Conservation (phyloP, 441 rosid genomes). For the Pelargonium australe region DNA sequence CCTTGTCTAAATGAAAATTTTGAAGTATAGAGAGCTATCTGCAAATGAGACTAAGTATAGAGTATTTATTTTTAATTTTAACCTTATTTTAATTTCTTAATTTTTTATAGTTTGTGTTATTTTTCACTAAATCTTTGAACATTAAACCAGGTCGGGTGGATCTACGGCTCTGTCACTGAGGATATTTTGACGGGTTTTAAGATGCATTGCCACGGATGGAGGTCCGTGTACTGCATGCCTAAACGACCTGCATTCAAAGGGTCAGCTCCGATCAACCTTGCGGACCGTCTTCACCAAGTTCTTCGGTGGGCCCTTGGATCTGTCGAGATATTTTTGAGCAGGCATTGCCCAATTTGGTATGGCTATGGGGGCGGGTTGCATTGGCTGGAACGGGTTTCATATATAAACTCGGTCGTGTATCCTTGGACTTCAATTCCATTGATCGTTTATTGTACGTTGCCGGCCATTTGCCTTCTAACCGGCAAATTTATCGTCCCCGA, state of each 20-base stretch:
- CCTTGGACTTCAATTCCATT: conserved; percentile 91
- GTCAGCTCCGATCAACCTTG: conserved; percentile 93
- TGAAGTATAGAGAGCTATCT: too few relatives aligned
- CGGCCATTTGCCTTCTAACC: conserved; percentile 84
- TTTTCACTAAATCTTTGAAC: background rate
- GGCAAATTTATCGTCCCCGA: conserved; percentile 90
- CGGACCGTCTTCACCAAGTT: conserved; percentile 96
- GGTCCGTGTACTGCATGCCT: conserved; percentile 92
- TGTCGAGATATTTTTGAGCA: conserved; percentile 88
- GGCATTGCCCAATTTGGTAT: conserved; percentile 96
- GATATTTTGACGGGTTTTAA: conserved; percentile 97
- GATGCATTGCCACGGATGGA: conserved; percentile 99
- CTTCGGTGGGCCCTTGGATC: conserved; percentile 99
- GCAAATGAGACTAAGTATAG: too few relatives aligned
- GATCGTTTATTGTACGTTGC: conserved; percentile 73
- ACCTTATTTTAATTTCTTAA: background rate
- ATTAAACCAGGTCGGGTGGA: conserved; percentile 79
- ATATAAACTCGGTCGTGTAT: conserved; percentile 78
- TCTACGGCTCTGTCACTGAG: conserved; percentile 40
- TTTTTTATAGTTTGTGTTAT: too few relatives aligned
- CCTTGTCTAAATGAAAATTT: too few relatives aligned
- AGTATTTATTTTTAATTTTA: too few relatives aligned
- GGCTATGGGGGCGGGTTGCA: conserved; percentile 89
- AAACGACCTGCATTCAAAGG: conserved; percentile 83
- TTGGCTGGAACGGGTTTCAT: conserved; percentile 78